Evolutionary conservation across 176 grass and related monocot species (phyloP).

Genomic region (Miscanthus lutarioriparius): DNA sequence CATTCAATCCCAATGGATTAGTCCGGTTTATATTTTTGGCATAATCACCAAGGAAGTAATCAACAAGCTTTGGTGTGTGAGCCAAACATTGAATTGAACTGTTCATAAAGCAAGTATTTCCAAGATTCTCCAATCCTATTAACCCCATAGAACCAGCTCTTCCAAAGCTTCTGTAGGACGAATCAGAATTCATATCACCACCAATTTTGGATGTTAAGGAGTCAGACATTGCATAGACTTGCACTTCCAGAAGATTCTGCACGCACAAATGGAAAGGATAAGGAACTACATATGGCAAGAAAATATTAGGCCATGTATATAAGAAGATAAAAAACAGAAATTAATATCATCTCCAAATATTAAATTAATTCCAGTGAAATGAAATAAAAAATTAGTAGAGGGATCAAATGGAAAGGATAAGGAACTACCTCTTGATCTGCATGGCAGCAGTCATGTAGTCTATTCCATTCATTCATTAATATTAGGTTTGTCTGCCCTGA

Average conservation of each 20-base stretch:
- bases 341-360: slow-evolving; percentile 4
- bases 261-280: slow-evolving; percentile 34
- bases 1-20: slow-evolving; percentile 93
- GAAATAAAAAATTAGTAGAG: not conserved
- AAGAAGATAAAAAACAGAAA: slow-evolving; percentile 8
- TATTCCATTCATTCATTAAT: slow-evolving; percentile 98
- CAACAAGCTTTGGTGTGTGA: slow-evolving; percentile 82
- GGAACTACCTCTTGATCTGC: slow-evolving; percentile 97
- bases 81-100: slow-evolving; percentile 93
- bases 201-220: slow-evolving; percentile 57
- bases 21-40: slow-evolving; percentile 70
- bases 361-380: slow-evolving; percentile 13
- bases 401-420: too few relatives aligned
- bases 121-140: slow-evolving; percentile 95
- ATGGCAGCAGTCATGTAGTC: slow-evolving; percentile 54
- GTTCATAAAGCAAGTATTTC: slow-evolving; percentile 99
- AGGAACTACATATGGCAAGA: slow-evolving; percentile 21
- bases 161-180: slow-evolving; percentile 49
- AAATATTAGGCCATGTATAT: not conserved
- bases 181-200: slow-evolving; percentile 53
- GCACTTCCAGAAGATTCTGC: slow-evolving; percentile 89
- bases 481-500: slow-evolving; percentile 97
- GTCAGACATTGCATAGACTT: slow-evolving; percentile 85
- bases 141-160: slow-evolving; percentile 58
- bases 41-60: slow-evolving; percentile 95